phyloP scores from a whole-genome alignment of 306 rosid species.

The Gastrolobium villosum region DNA sequence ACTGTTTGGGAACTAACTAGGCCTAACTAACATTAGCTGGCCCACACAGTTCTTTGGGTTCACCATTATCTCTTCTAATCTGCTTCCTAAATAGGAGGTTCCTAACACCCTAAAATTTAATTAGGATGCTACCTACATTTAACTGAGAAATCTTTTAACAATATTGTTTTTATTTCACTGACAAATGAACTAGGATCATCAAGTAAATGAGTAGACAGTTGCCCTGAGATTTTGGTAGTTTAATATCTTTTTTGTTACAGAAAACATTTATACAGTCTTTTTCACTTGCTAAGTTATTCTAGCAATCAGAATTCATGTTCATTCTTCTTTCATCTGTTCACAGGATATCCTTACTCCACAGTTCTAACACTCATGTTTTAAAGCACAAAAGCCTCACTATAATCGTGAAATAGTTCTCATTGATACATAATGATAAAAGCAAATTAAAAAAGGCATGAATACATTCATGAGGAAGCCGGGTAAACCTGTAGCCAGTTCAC shows the following conservation, averaged over 20 bases:
- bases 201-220: too few relatives aligned
- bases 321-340: conserved; percentile 28
- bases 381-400: conserved; percentile 31
- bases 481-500: conserved; percentile 94
- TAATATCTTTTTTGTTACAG: not conserved
- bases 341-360: conserved; percentile 17
- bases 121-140: too few relatives aligned
- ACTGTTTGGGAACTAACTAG: too few relatives aligned
- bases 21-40: too few relatives aligned
- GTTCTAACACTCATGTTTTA: conserved; percentile 33
- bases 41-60: too few relatives aligned
- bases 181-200: too few relatives aligned
- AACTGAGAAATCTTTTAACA: too few relatives aligned
- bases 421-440: conserved; percentile 26
- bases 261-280: conserved; percentile 10
- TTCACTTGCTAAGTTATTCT: conserved; percentile 23
- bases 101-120: too few relatives aligned
- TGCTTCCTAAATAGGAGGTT: too few relatives aligned
- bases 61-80: too few relatives aligned
- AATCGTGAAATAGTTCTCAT: conserved; percentile 39
- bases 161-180: too few relatives aligned
- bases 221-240: not conserved
- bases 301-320: conserved; percentile 10
- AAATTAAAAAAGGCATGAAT: conserved; percentile 9
- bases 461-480: conserved; percentile 30